These are phyloP conservation scores for Claviceps monticola DNA, from an alignment of 2,329 filamentous ascomycete species.

Conservation along the genomic window DNA sequence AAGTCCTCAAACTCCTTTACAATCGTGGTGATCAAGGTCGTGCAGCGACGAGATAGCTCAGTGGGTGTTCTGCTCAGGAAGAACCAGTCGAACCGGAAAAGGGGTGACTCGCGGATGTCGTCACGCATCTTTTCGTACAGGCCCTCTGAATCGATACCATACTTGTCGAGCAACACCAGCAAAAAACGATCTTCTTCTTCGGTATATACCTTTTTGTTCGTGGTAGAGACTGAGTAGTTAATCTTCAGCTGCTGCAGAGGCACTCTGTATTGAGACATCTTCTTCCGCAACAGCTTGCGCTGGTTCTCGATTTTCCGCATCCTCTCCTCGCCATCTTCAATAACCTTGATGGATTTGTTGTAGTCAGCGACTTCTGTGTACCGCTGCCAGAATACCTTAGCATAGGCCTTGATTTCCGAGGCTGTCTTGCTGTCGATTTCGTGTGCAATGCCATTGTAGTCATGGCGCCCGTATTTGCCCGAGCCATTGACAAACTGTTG, in stretches of 20 bases:
- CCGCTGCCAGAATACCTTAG: slow-evolving; percentile 92
- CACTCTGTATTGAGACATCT: slow-evolving; percentile 93
- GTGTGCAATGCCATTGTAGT: slow-evolving; percentile 71
- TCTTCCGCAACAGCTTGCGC: slow-evolving; percentile 83
- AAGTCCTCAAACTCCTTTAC: slow-evolving; percentile 82
- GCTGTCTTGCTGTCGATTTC: slow-evolving; percentile 86
- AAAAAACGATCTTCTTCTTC: slow-evolving; percentile 96
- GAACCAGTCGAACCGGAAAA: slow-evolving; percentile 99
- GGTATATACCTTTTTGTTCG: slow-evolving; percentile 99
- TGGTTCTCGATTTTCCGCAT: slow-evolving; percentile 82
- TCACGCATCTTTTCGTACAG: slow-evolving; percentile 94
- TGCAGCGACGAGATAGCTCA: slow-evolving; percentile 84
- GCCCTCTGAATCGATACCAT: slow-evolving; percentile 79
- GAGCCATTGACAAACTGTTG: slow-evolving; percentile 96
- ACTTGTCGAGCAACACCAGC: slow-evolving; percentile 81
- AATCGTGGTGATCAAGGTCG: slow-evolving; percentile 85
- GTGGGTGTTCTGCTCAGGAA: slow-evolving; percentile 89
- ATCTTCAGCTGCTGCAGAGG: slow-evolving; percentile 96
- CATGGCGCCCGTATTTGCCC: slow-evolving; percentile 77
- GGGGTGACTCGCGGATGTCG: slow-evolving; percentile 82
- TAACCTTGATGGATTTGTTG: slow-evolving; percentile 73
- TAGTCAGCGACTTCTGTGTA: slow-evolving; percentile 86
- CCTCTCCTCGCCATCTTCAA: slow-evolving; percentile 87
- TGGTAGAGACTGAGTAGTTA: slow-evolving; percentile 97
- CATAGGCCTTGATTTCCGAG: slow-evolving; percentile 77